Conservation (phyloP, 1,139 yeast genomes). For the Wickerhamomyces sp. region DNA sequence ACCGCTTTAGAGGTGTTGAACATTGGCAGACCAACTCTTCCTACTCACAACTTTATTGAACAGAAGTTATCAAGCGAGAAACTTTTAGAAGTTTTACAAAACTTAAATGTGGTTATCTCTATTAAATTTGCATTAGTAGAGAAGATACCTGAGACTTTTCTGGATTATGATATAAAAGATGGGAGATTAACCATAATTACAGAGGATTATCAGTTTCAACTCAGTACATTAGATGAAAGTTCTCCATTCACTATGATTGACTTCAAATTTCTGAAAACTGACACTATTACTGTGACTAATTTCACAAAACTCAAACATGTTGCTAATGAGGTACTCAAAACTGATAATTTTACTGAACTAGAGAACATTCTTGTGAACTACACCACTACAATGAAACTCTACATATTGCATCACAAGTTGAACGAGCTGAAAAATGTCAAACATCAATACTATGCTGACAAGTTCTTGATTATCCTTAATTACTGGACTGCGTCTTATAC, state of each 20-base stretch:
- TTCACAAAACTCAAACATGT: conserved; percentile 23
- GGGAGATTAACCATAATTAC: conserved; percentile 75
- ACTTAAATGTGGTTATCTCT: conserved; percentile 69
- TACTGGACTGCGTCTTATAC: conserved; percentile 61
- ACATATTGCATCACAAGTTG: conserved; percentile 64
- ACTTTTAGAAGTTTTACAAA: conserved; percentile 58
- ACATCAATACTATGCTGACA: conserved; percentile 62
- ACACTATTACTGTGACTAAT: conserved; percentile 7
- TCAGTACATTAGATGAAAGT: conserved; percentile 66
- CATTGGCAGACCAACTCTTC: conserved; percentile 72
- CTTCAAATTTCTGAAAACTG: conserved; percentile 55
- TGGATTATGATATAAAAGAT: conserved; percentile 60
- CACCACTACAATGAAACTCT: conserved; percentile 69
- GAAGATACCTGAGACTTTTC: conserved; percentile 58
- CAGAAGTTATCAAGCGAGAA: conserved; percentile 46
- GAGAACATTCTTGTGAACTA: conserved; percentile 68
- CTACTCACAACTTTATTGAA: conserved; percentile 57
- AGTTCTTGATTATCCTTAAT: conserved; percentile 54
- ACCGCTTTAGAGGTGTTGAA: conserved; percentile 84
- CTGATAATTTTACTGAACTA: conserved; percentile 51
- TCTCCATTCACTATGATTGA: conserved; percentile 78
- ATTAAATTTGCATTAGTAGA: conserved; percentile 69
- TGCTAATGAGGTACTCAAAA: conserved; percentile 55
- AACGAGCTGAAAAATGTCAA: conserved; percentile 47
- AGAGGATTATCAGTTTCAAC: conserved; percentile 63